A percentile compares a stretch with the other conserved stretches of the same genome.
These are phyloP conservation scores for Pseudoperonospora humuli DNA, from an alignment of 352 stramenopile genomes.

Conservation along the genomic window DNA sequence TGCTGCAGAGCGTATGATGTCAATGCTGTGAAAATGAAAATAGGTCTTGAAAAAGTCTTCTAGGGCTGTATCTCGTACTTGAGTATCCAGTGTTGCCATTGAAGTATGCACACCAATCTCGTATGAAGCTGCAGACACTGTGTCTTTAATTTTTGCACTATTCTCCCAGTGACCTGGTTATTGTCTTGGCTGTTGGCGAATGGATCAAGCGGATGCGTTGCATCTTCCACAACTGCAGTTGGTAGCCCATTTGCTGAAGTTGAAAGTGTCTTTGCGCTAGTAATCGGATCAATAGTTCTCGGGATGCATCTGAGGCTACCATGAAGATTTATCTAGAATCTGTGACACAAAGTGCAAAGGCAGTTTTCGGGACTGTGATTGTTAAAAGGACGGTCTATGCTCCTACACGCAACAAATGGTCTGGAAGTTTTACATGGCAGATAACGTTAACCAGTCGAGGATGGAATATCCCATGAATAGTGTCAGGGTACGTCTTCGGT, in stretches of 20 bases:
- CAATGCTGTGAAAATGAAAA: constrained; percentile 36
- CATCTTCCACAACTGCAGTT: constrained; percentile 40
- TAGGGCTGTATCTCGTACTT: constrained; percentile 31
- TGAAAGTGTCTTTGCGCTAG: neutral
- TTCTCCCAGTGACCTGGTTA: constrained; percentile 87
- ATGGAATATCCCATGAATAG: constrained; percentile 32
- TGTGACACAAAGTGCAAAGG: too few species aligned
- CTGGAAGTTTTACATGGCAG: constrained; percentile 46
- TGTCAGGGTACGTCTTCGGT: too few species aligned
- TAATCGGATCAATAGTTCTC: constrained; percentile 3
- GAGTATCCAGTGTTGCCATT: constrained; percentile 15
- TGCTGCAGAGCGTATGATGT: constrained; percentile 49
- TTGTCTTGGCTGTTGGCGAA: constrained; percentile 73
- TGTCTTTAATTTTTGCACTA: constrained; percentile 47
- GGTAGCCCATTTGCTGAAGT: constrained; percentile 9
- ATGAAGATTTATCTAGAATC: too few species aligned
- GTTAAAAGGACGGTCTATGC: constrained; percentile 88
- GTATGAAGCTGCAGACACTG: constrained; percentile 30
- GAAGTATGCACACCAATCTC: constrained; percentile 39
- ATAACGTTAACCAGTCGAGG: too few species aligned
- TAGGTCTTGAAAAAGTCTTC: constrained; percentile 35
- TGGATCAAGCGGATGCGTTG: constrained; percentile 26
- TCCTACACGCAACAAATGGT: too few species aligned
- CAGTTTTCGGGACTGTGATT: constrained; percentile 69
- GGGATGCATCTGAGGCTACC: too few species aligned